These are phyloP conservation scores for Ganoderma lingzhi DNA, from an alignment of 1,284 basidiomycete species.

Conservation along the genomic window DNA sequence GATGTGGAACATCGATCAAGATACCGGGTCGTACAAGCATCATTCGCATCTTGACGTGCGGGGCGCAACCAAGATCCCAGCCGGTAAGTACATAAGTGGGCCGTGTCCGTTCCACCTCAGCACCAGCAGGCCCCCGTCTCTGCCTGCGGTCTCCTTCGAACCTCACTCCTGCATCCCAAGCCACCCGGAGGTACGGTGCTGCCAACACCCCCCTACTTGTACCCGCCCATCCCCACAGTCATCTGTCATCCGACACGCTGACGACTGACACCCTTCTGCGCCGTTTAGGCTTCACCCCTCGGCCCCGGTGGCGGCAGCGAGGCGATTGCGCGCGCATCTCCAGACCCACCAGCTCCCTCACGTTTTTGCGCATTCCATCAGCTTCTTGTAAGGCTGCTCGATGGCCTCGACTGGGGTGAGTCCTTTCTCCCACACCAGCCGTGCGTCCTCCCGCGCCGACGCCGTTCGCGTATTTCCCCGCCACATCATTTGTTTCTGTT, in stretches of 20 bases:
- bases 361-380: conserved; percentile 46
- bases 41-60: not conserved
- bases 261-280: not conserved
- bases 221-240: not conserved
- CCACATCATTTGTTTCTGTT: not conserved
- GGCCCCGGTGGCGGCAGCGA: not conserved
- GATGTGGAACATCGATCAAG: conserved; percentile 27
- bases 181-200: conserved; percentile 12
- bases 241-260: not conserved
- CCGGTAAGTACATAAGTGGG: not conserved
- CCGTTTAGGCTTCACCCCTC: not conserved
- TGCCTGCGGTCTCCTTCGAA: conserved; percentile 9
- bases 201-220: not conserved
- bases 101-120: not conserved
- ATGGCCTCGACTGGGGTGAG: conserved; percentile 45
- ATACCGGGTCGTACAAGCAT: conserved; percentile 11
- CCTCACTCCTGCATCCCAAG: conserved; percentile 9
- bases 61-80: not conserved
- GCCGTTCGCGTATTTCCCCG: not conserved
- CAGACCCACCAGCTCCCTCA: conserved; percentile 41
- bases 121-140: conserved; percentile 1
- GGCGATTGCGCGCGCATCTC: conserved; percentile 32
- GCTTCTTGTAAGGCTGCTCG: conserved; percentile 53
- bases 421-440: conserved; percentile 4
- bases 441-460: not conserved